Conservation (phyloP, 129 eudicot genomes). For the Flaveria brownii region DNA sequence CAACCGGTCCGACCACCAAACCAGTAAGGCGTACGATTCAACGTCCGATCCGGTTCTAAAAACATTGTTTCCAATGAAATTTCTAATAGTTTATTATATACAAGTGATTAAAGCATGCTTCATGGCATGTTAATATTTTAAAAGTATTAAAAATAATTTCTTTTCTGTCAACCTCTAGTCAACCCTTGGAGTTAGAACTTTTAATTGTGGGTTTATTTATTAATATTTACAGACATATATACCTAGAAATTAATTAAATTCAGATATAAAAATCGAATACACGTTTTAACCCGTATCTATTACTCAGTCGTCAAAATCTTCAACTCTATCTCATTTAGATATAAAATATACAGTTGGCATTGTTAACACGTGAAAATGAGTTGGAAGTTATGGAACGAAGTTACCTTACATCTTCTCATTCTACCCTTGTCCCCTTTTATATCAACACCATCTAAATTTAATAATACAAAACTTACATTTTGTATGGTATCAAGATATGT, state of each 20-base stretch:
- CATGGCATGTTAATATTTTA: too few species aligned
- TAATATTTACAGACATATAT: constrained; percentile 15
- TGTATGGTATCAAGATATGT: constrained; percentile 13
- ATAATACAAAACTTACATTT: constrained; percentile 9
- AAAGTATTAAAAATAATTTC: too few species aligned
- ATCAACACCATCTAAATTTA: constrained; percentile 26
- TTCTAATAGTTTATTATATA: too few species aligned
- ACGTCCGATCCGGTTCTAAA: too few species aligned
- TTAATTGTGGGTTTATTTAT: neutral
- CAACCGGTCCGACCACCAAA: too few species aligned
- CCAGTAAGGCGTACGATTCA: too few species aligned
- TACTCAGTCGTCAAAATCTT: constrained; percentile 9
- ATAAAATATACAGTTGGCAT: constrained; percentile 30
- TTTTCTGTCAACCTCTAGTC: constrained; percentile 2
- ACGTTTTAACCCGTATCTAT: constrained; percentile 19
- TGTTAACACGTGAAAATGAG: constrained; percentile 40
- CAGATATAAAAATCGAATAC: neutral
- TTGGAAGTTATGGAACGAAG: constrained; percentile 31
- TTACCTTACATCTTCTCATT: constrained; percentile 30
- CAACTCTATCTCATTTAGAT: neutral
- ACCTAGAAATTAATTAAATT: neutral
- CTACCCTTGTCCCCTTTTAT: constrained; percentile 22
- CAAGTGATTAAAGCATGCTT: too few species aligned
- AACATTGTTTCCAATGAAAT: too few species aligned
- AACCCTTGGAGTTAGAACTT: constrained; percentile 14